Evolutionary conservation across 2,329 filamentous ascomycete species (phyloP).

Genomic region (Colletotrichum eleusines): DNA sequence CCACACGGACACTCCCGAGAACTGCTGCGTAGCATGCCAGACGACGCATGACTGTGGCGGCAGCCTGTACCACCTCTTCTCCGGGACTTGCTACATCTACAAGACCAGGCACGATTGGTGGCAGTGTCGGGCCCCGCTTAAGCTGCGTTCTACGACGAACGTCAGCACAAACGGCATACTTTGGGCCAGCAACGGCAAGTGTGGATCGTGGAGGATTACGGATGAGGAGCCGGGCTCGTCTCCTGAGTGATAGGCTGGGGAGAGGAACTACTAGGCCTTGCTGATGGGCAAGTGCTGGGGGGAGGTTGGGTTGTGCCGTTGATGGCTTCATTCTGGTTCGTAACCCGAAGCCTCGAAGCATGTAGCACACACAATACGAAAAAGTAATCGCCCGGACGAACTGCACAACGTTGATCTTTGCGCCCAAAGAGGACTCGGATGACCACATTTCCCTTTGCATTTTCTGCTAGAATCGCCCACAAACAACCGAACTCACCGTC

Average conservation of each 20-base stretch:
- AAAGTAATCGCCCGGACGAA: neutral
- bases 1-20: neutral
- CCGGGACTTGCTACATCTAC: conserved; percentile 23
- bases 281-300: neutral
- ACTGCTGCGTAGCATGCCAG: conserved; percentile 35
- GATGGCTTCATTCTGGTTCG: neutral
- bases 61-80: conserved; percentile 21
- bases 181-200: conserved; percentile 32
- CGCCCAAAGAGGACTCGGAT: neutral
- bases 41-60: conserved; percentile 18
- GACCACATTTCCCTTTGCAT: too few relatives aligned
- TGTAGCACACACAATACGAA: neutral
- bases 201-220: conserved; percentile 26
- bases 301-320: neutral
- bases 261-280: too few relatives aligned
- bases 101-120: neutral
- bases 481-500: neutral
- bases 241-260: neutral
- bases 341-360: neutral
- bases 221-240: conserved; percentile 1
- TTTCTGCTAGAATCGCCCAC: neutral
- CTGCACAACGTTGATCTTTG: neutral
- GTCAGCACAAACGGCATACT: neutral
- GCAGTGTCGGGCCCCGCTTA: conserved; percentile 2
- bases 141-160: conserved; percentile 14